phyloP scores from a whole-genome alignment of 257 asterid species.

The Solanum microdontum region DNA sequence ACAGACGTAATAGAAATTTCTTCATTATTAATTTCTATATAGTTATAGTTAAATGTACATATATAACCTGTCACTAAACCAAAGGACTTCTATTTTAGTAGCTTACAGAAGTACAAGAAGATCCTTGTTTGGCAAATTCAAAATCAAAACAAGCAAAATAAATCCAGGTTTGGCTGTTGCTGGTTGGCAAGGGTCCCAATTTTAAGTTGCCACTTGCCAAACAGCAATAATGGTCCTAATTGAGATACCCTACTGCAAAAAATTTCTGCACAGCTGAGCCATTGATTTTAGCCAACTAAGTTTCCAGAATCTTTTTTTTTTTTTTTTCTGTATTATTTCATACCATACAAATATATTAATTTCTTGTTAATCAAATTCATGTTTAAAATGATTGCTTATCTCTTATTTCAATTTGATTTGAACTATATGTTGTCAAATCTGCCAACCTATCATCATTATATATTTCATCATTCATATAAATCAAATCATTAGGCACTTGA shows the following conservation, averaged over 20 bases:
- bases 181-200: background rate
- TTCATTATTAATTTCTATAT: background rate
- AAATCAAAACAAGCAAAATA: background rate
- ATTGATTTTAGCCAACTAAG: background rate
- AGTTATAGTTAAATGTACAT: background rate
- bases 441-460: background rate
- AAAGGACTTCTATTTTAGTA: background rate
- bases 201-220: background rate
- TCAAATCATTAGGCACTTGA: background rate
- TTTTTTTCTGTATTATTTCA: background rate
- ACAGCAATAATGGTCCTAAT: background rate
- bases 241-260: background rate
- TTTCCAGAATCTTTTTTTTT: background rate
- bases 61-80: background rate
- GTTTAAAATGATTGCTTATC: background rate
- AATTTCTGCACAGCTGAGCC: background rate
- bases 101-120: background rate
- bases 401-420: background rate
- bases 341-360: background rate
- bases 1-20: background rate
- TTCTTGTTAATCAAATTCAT: background rate
- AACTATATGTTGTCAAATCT: background rate
- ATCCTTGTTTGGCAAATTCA: background rate
- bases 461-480: background rate
- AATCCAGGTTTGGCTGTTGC: background rate